These are phyloP conservation scores for Barbarea vulgaris DNA, from an alignment of 345 rosid genomes.

Conservation along the genomic window DNA sequence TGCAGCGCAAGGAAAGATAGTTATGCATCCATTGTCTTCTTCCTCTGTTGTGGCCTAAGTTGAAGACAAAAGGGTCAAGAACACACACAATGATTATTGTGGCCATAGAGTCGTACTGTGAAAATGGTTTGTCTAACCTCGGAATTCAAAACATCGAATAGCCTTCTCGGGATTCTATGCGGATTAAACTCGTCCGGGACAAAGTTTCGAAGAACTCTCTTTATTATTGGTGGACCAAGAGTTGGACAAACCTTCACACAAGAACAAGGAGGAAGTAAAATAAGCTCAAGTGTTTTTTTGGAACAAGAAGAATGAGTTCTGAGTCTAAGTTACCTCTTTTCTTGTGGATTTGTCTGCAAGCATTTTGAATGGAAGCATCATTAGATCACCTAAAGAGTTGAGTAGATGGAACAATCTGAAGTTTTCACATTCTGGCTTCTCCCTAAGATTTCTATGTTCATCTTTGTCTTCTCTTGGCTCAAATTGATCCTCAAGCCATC, in stretches of 20 bases:
- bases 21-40: conserved; percentile 50
- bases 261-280: conserved; percentile 10
- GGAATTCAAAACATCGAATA: conserved; percentile 61
- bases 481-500: conserved; percentile 91
- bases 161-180: conserved; percentile 61
- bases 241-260: conserved; percentile 73
- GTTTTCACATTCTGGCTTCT: conserved; percentile 44
- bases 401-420: conserved; percentile 79
- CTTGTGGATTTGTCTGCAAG: conserved; percentile 70
- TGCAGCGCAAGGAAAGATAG: conserved; percentile 65
- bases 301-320: background rate
- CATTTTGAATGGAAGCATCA: conserved; percentile 97
- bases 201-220: conserved; percentile 68
- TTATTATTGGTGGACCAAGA: conserved; percentile 61
- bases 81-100: background rate
- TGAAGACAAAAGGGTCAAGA: conserved; percentile 6
- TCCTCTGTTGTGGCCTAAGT: conserved; percentile 53
- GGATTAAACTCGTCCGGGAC: conserved; percentile 93
- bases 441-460: conserved; percentile 34
- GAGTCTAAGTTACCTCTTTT: conserved; percentile 65
- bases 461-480: conserved; percentile 58
- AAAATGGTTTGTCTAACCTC: conserved; percentile 56
- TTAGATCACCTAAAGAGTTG: conserved; percentile 82
- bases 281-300: conserved; percentile 10
- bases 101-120: background rate